Evolutionary conservation across 2,329 filamentous ascomycete genomes (phyloP).

Genomic region (Fusarium sp.): DNA sequence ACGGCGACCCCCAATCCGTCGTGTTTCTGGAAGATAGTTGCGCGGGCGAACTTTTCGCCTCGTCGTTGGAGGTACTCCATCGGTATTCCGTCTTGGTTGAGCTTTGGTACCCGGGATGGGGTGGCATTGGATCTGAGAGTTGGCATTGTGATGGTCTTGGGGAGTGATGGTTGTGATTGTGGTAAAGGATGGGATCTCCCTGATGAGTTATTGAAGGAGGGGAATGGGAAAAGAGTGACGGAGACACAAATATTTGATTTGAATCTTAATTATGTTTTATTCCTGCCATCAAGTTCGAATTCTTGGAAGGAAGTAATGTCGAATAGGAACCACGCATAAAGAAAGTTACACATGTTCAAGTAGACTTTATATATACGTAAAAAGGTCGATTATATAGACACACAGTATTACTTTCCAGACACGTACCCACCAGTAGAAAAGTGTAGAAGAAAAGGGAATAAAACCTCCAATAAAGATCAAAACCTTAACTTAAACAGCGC

Average conservation of each 20-base stretch:
- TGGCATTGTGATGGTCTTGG: not conserved
- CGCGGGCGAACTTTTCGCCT: not conserved
- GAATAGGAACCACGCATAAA: not conserved
- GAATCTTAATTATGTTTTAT: not conserved
- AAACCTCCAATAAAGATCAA: not conserved
- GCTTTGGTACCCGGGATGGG: not conserved
- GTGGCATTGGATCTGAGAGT: not conserved
- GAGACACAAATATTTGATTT: not conserved
- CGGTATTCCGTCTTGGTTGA: not conserved
- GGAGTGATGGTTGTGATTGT: not conserved
- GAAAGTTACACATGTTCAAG: not conserved
- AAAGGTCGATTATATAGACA: not conserved
- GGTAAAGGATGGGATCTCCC: not conserved
- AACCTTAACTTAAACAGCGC: slow-evolving; percentile 20
- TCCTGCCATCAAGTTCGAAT: not conserved
- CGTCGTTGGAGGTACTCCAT: not conserved
- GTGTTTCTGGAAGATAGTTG: not conserved
- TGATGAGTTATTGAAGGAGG: not conserved
- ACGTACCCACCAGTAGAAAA: no score
- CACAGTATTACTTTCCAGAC: not conserved
- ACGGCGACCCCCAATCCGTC: not conserved
- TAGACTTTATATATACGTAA: not conserved
- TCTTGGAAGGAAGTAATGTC: not conserved
- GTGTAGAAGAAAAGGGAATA: not conserved
- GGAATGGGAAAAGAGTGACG: not conserved